A percentile compares a stretch with the other conserved stretches of the same genome.
These are phyloP conservation scores for Suillus spraguei DNA, from an alignment of 768 basidiomycete species.

Conservation along the genomic window DNA sequence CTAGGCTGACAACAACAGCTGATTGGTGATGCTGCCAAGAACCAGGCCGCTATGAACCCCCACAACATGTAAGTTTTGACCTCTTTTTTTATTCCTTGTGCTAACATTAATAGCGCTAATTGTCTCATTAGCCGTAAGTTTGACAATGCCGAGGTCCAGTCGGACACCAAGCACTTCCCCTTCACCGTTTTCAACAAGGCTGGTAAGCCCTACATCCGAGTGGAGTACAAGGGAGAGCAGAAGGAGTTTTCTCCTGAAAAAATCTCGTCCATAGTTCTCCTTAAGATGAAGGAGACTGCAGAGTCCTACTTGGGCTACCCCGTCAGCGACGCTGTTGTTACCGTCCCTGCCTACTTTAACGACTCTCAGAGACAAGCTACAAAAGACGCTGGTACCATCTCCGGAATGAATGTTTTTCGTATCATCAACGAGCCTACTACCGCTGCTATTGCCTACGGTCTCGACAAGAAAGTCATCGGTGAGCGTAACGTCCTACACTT, in stretches of 20 bases:
- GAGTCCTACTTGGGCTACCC: conserved; percentile 92
- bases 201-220: conserved; percentile 87
- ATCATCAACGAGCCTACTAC: conserved; percentile 99
- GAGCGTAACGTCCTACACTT: conserved; percentile 97
- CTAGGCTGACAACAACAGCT: conserved; percentile 94
- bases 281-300: conserved; percentile 98
- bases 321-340: conserved; percentile 91
- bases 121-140: conserved; percentile 96
- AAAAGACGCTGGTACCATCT: conserved; percentile 95
- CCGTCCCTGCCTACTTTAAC: conserved; percentile 98
- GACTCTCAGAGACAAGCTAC: conserved; percentile 99
- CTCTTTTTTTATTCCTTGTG: not conserved
- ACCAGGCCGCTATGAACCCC: too few relatives aligned
- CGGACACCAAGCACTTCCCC: conserved; percentile 90
- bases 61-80: conserved; percentile 57
- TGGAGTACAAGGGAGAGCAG: conserved; percentile 90
- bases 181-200: conserved; percentile 87
- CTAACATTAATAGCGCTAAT: conserved; percentile 68
- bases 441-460: conserved; percentile 97
- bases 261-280: conserved; percentile 96
- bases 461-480: conserved; percentile 89
- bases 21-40: conserved; percentile 99
- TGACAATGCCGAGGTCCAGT: conserved; percentile 83
- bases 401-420: conserved; percentile 96
- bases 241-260: conserved; percentile 98